Conservation (phyloP, 352 stramenopile species). For the Phytophthora sansomeana region DNA sequence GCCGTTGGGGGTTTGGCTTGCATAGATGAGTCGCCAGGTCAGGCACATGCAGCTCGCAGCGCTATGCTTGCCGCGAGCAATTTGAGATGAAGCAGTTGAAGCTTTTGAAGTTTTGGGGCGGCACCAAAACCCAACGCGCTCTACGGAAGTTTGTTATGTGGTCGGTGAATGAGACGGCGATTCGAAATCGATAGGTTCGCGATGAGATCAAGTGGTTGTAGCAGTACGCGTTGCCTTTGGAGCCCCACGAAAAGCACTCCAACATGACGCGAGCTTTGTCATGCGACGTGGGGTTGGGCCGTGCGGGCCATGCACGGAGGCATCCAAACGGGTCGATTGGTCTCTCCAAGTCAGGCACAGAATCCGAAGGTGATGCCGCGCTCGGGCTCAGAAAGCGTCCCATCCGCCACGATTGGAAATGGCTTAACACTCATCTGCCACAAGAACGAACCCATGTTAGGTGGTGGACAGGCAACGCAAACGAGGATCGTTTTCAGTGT, state of each 20-base stretch:
- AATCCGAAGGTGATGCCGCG: too few relatives aligned
- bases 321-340: slow-evolving; percentile 33
- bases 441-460: slow-evolving; percentile 16
- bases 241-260: background rate
- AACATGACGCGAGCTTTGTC: slow-evolving; percentile 12
- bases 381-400: slow-evolving; percentile 9
- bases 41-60: slow-evolving; percentile 15
- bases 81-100: slow-evolving; percentile 5
- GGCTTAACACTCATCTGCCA: background rate
- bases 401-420: slow-evolving; percentile 22
- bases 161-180: background rate
- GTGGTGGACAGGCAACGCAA: slow-evolving; percentile 1
- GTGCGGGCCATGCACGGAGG: slow-evolving; percentile 19
- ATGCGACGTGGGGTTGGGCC: slow-evolving; percentile 3
- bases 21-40: slow-evolving; percentile 36
- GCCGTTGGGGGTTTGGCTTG: slow-evolving; percentile 22
- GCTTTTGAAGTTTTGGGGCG: too few relatives aligned
- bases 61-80: background rate
- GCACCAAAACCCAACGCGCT: too few relatives aligned
- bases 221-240: background rate
- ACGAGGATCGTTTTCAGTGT: slow-evolving; percentile 16
- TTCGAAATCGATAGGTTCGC: background rate
- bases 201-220: background rate
- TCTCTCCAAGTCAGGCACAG: slow-evolving; percentile 27
- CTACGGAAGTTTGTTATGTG: background rate